Percentiles rank a stretch among this genome's conserved stretches.
Evolutionary conservation across 176 grass and related monocot genomes (phyloP).

Genomic region (Carex cristatella): DNA sequence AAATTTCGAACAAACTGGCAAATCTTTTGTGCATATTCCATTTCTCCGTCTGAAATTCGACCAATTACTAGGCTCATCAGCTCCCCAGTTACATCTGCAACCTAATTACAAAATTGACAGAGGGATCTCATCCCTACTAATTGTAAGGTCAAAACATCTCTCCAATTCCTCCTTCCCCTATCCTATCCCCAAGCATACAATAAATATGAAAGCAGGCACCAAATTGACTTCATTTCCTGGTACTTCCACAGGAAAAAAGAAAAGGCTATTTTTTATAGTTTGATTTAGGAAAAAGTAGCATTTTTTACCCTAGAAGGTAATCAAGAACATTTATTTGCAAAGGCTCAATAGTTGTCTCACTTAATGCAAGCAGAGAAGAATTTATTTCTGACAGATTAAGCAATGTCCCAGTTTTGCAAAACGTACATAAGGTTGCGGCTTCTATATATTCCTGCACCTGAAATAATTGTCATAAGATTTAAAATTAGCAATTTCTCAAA

Average conservation of each 20-base stretch:
- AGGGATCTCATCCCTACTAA: neutral
- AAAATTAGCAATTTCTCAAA: neutral
- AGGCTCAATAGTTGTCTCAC: conserved; percentile 64
- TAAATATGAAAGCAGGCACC: neutral
- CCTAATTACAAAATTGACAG: conserved; percentile 40
- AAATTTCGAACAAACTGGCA: conserved; percentile 84
- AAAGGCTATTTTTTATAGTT: neutral
- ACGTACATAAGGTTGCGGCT: conserved; percentile 80
- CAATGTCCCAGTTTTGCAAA: conserved; percentile 84
- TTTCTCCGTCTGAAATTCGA: conserved; percentile 93
- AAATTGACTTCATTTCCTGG: neutral
- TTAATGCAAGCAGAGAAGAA: conserved; percentile 67
- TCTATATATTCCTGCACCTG: conserved; percentile 96
- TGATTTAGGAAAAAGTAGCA: conserved; percentile 2
- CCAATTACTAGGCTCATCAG: conserved; percentile 97
- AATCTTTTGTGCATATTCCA: conserved; percentile 90
- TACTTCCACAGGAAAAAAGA: neutral
- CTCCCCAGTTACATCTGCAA: conserved; percentile 97
- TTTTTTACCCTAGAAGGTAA: conserved; percentile 79
- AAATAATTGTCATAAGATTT: conserved; percentile 23
- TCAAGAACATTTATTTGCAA: conserved; percentile 92
- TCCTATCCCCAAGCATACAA: neutral
- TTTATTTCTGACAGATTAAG: conserved; percentile 88
- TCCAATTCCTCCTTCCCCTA: neutral
- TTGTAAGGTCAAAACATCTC: neutral